Evolutionary conservation across 768 basidiomycete genomes (phyloP), one percentile per base, ranked within the genome.

Genomic region (Chalciporus sphaerocephalus): DNA sequence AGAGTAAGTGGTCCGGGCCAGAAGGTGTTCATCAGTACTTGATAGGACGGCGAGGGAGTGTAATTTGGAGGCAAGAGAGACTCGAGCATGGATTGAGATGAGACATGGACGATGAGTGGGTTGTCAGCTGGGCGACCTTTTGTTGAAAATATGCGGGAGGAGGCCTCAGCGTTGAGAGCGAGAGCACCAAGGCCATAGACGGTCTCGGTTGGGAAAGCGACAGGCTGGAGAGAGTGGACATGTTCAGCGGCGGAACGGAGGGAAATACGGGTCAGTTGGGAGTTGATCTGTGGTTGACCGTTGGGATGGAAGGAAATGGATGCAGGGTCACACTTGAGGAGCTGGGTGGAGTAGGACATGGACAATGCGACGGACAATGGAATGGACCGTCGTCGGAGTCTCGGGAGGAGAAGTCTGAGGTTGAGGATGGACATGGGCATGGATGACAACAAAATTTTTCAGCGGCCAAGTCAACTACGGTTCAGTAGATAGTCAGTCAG

Each of bases 1-100:
- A 98, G 76, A 0, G 93, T 95, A 44, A 99, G 70, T 0, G 96
- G 80, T 6, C 96, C 96, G 0, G 96, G 96, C 96, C 95, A 98
- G 68, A 96, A 95, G 11, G 76, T 75, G 30, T 78, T 70, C 56
- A 96, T 93, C 37, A 99, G 72, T 2, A 72, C 70, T 42, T 78
- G 68, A 65, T 97, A 97, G 7, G 85, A 69, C 12, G 51, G 61
- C 1, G 92, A 77, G 7, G 88, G 66, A 12, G 54, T 57, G 60
- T 86, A 92, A 40, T 65, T 64, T 11, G 75, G 62, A 0, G 92
- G 92, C 8, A 96, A 75, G 47, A 96, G 74, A 5, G 79, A 69
- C 11, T 67, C 65, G 13, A 99, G 80, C 96, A 98, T 98, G 30
- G 72, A 56, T 17, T 75, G 67, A 0, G 91, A 93, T 7, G 92